Percentiles rank a stretch among this genome's conserved stretches.
These are phyloP conservation scores for Blastocystis sp. DNA, from an alignment of 352 stramenopile genomes.

Conservation along the genomic window DNA sequence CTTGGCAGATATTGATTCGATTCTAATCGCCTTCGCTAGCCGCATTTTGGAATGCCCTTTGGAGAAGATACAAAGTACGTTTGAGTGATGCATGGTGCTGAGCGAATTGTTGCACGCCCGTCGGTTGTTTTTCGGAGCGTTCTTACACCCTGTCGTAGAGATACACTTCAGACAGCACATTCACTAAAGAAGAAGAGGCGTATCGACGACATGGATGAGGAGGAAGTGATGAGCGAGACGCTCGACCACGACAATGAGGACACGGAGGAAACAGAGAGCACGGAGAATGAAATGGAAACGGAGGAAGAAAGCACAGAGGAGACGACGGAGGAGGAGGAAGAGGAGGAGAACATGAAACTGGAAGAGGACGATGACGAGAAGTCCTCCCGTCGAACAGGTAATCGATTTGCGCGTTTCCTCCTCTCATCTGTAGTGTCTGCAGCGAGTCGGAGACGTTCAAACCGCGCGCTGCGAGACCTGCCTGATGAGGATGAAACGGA, in stretches of 20 bases:
- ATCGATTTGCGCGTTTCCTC: neutral
- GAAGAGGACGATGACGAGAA: slow-evolving; percentile 58
- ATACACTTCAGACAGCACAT: neutral
- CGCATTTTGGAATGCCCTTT: neutral
- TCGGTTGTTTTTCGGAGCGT: neutral
- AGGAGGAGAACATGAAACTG: slow-evolving; percentile 40
- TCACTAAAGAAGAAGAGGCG: neutral
- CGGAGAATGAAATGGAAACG: slow-evolving; percentile 6
- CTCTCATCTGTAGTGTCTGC: slow-evolving; percentile 5
- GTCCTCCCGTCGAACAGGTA: slow-evolving; percentile 28
- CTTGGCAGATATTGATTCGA: neutral
- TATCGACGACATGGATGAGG: neutral
- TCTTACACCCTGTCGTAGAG: slow-evolving; percentile 33
- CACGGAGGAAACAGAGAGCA: slow-evolving; percentile 44
- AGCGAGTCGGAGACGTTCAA: neutral
- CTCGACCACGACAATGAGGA: slow-evolving; percentile 47
- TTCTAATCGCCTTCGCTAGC: too few relatives aligned
- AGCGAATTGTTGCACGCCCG: neutral
- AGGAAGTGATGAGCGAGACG: slow-evolving; percentile 33
- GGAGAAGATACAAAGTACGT: neutral
- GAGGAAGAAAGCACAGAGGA: slow-evolving; percentile 23
- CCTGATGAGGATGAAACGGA: slow-evolving; percentile 36
- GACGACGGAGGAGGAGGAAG: slow-evolving; percentile 41
- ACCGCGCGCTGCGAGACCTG: neutral
- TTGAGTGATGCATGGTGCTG: neutral